A percentile compares a stretch with the other conserved stretches of the same genome.
These are phyloP conservation scores for Balakata baccata DNA, from an alignment of 345 rosid species.

Conservation along the genomic window DNA sequence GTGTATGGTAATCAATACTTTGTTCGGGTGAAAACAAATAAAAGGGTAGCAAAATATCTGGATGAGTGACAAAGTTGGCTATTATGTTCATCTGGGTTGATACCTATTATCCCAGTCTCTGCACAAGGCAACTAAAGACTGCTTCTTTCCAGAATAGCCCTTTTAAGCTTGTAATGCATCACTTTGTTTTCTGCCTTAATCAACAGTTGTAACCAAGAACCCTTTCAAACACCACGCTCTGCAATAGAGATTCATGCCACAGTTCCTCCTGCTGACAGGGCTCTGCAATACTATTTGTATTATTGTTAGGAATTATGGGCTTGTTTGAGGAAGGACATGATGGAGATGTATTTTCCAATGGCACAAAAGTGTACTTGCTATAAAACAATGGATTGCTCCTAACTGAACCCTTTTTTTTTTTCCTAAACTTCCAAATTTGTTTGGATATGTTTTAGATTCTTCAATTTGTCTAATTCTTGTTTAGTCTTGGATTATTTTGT, in stretches of 20 bases:
- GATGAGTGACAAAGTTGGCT: background rate
- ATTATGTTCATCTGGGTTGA: background rate
- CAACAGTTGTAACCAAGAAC: background rate
- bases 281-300: background rate
- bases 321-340: background rate
- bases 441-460: background rate
- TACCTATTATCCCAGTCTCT: too few relatives aligned
- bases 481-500: background rate
- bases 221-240: background rate
- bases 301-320: background rate
- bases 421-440: too few relatives aligned
- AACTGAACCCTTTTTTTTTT: too few relatives aligned
- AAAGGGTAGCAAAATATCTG: background rate
- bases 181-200: background rate
- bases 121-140: background rate
- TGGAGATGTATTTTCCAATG: too few relatives aligned
- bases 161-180: background rate
- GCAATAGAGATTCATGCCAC: background rate
- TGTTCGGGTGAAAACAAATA: background rate
- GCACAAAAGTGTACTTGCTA: too few relatives aligned
- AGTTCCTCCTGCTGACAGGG: background rate
- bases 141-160: background rate
- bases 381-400: too few relatives aligned
- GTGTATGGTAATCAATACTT: background rate
- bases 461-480: background rate